Conservation (phyloP, 1,284 basidiomycete genomes). For the Ganoderma multipileum region DNA sequence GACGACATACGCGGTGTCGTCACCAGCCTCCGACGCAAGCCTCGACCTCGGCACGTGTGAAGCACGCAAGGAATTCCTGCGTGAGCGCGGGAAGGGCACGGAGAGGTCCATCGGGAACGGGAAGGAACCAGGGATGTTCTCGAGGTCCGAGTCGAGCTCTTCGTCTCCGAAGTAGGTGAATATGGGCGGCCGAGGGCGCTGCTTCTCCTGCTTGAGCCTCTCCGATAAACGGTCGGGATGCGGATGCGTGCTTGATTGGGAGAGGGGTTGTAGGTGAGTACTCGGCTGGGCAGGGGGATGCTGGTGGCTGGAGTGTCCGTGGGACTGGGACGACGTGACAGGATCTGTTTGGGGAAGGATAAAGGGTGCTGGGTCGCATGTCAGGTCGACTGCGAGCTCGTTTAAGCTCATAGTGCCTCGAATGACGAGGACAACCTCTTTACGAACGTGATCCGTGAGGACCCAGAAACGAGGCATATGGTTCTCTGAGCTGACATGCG, state of each 20-base stretch:
- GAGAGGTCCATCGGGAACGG: constrained; percentile 41
- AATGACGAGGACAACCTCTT: constrained; percentile 77
- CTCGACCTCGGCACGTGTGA: constrained; percentile 10
- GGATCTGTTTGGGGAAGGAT: constrained; percentile 44
- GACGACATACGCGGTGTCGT: constrained; percentile 57
- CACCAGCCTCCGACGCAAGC: constrained; percentile 23
- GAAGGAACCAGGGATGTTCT: constrained; percentile 41
- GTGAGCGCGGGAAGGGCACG: constrained; percentile 30
- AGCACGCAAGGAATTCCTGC: constrained; percentile 15
- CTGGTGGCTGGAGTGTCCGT: not conserved
- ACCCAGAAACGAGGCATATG: constrained; percentile 86
- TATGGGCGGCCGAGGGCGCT: constrained; percentile 12
- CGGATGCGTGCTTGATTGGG: constrained; percentile 7
- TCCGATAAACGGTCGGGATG: not conserved
- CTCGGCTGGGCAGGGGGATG: constrained; percentile 1
- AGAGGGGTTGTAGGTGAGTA: not conserved
- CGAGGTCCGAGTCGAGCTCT: constrained; percentile 36
- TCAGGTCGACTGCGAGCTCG: constrained; percentile 83
- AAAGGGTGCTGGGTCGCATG: constrained; percentile 76
- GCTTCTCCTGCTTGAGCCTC: constrained; percentile 30
- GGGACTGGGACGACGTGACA: constrained; percentile 10
- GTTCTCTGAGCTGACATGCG: constrained; percentile 69
- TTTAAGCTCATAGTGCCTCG: constrained; percentile 86
- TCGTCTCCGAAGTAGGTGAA: constrained; percentile 16
- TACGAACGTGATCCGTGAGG: constrained; percentile 74